Conservation (phyloP, 305 asterid genomes). For the Salvia sclarea region DNA sequence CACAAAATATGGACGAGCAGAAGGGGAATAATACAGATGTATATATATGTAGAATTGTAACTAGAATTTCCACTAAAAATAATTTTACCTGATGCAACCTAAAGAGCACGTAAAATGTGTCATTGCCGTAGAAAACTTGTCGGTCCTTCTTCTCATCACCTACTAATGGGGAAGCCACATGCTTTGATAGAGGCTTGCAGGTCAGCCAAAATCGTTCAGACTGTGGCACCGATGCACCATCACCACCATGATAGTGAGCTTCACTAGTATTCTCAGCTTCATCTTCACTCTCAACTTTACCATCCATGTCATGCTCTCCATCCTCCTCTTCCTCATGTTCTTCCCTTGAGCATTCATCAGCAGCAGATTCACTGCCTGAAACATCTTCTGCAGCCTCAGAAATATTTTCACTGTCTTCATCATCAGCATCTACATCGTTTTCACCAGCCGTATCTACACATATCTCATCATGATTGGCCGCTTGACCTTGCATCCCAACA, state of each 20-base stretch:
- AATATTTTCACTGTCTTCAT: conserved; percentile 80
- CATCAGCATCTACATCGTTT: conserved; percentile 79
- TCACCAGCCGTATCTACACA: conserved; percentile 69
- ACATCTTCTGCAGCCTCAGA: conserved; percentile 86
- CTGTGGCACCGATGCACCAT: conserved; percentile 51
- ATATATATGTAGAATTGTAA: neutral
- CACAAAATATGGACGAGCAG: neutral
- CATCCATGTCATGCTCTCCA: conserved; percentile 70
- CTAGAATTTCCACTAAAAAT: conserved; percentile 15
- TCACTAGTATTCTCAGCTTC: conserved; percentile 84
- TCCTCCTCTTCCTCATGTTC: conserved; percentile 86
- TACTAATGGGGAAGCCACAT: conserved; percentile 45
- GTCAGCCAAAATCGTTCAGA: conserved; percentile 64
- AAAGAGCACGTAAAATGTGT: conserved; percentile 78
- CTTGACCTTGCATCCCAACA: conserved; percentile 55
- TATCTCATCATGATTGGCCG: conserved; percentile 49
- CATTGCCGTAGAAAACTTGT: conserved; percentile 83
- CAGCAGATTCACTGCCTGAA: conserved; percentile 94
- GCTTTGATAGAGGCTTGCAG: conserved; percentile 83
- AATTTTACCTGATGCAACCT: conserved; percentile 90
- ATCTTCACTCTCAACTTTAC: conserved; percentile 93
- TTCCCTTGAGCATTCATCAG: conserved; percentile 81
- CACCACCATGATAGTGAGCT: conserved; percentile 65
- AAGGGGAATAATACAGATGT: neutral
- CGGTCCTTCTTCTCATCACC: conserved; percentile 46